phyloP scores from a whole-genome alignment of 176 grass and related monocot species.

The Olyra latifolia region DNA sequence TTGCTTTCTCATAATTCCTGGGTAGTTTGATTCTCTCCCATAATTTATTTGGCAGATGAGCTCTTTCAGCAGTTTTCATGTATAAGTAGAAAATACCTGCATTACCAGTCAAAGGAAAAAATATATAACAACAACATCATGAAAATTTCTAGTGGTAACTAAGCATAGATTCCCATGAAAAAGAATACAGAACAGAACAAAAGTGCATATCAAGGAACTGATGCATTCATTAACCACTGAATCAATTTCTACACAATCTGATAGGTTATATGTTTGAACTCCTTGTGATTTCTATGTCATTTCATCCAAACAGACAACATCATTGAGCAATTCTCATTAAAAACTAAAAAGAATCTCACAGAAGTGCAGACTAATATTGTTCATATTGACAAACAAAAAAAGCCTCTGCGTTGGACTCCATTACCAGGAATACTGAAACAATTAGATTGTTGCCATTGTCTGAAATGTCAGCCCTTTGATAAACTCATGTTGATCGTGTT shows the following conservation, averaged over 20 bases:
- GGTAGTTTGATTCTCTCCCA: conserved; percentile 95
- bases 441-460: not conserved
- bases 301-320: not conserved
- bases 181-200: not conserved
- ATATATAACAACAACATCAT: not conserved
- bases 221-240: not conserved
- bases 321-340: not conserved
- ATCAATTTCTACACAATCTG: not conserved
- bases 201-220: not conserved
- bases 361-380: not conserved
- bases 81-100: conserved; percentile 94
- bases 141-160: not conserved
- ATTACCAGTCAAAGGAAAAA: not conserved
- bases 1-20: conserved; percentile 88
- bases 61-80: conserved; percentile 99
- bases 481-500: not conserved
- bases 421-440: conserved; percentile 17
- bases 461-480: not conserved
- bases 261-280: not conserved
- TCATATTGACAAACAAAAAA: not conserved
- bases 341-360: not conserved
- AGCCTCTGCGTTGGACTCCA: not conserved
- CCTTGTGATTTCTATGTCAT: not conserved
- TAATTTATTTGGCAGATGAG: conserved; percentile 87
- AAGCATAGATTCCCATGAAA: not conserved